A percentile compares a stretch with the other conserved stretches of the same genome.
phyloP scores from a whole-genome alignment of 2,329 filamentous ascomycete species.

The Chrysosporium keratinophilum region DNA sequence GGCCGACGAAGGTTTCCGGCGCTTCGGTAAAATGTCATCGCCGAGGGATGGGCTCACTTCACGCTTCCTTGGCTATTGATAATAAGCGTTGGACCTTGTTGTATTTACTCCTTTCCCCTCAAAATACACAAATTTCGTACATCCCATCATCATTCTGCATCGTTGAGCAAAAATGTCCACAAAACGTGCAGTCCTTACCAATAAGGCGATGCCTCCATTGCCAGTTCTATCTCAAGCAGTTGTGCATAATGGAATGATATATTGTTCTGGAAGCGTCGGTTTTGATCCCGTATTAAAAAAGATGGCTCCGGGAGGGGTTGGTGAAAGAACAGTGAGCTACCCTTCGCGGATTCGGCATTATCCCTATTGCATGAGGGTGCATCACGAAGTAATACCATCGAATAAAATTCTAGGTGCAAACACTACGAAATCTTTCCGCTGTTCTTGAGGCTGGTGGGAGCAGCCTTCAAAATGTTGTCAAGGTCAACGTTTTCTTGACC shows the following conservation, averaged over 20 bases:
- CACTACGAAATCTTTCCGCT: slow-evolving; percentile 48
- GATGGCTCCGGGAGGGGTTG: slow-evolving; percentile 43
- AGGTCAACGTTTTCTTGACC: slow-evolving; percentile 57
- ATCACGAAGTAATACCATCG: background rate
- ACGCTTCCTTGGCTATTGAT: too few species aligned
- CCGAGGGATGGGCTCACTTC: background rate
- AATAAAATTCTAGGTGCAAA: slow-evolving; percentile 28
- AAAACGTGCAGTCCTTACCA: slow-evolving; percentile 36
- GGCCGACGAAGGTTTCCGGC: too few species aligned
- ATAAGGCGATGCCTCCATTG: slow-evolving; percentile 43
- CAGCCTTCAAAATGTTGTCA: slow-evolving; percentile 51
- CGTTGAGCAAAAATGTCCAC: slow-evolving; percentile 24
- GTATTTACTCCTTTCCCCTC: background rate
- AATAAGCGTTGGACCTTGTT: background rate
- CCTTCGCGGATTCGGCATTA: background rate
- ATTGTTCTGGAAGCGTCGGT: slow-evolving; percentile 56
- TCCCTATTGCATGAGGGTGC: background rate
- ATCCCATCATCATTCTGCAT: background rate
- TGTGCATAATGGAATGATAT: slow-evolving; percentile 56
- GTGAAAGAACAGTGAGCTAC: slow-evolving; percentile 14
- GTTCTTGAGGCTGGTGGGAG: slow-evolving; percentile 53
- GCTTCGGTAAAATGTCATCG: too few species aligned
- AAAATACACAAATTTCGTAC: background rate
- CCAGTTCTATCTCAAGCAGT: slow-evolving; percentile 53
- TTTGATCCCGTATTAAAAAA: slow-evolving; percentile 46